Evolutionary conservation across 2,329 filamentous ascomycete species (phyloP).

Genomic region (Didymella sp.): DNA sequence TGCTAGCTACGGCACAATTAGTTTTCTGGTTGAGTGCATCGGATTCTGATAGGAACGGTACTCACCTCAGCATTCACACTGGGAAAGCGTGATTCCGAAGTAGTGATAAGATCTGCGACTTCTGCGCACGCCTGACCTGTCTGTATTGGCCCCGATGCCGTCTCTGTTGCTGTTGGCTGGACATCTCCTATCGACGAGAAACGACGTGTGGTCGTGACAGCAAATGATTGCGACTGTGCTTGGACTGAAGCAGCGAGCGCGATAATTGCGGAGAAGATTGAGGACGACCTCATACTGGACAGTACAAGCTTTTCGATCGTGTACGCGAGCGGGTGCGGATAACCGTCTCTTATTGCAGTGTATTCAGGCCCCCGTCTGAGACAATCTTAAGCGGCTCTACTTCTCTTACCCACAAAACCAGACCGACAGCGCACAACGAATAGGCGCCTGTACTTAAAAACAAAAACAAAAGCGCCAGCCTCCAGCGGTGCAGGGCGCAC

Average conservation of each 20-base stretch:
- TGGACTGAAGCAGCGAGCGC: slow-evolving; percentile 29
- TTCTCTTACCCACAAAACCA: slow-evolving; percentile 2
- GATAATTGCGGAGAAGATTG: slow-evolving; percentile 28
- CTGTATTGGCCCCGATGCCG: slow-evolving; percentile 39
- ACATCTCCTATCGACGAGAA: slow-evolving; percentile 32
- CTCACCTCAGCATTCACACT: slow-evolving; percentile 42
- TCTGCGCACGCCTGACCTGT: slow-evolving; percentile 41
- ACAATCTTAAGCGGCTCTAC: not conserved
- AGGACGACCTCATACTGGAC: slow-evolving; percentile 30
- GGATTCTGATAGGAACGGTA: not conserved
- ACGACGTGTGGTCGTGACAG: slow-evolving; percentile 1
- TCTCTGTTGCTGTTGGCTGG: slow-evolving; percentile 38
- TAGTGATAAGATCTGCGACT: slow-evolving; percentile 28
- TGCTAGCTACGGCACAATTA: slow-evolving; percentile 33
- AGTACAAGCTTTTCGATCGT: not conserved
- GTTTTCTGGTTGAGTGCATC: not conserved
- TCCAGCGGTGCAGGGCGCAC: slow-evolving; percentile 8
- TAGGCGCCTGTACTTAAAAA: not conserved
- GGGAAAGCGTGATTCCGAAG: slow-evolving; percentile 22
- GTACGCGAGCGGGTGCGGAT: not conserved
- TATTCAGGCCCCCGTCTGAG: slow-evolving; percentile 8
- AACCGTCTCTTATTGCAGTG: slow-evolving; percentile 1
- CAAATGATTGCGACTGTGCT: slow-evolving; percentile 17
- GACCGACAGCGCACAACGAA: not conserved
- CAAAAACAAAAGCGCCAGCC: not conserved